Percentiles rank a stretch among this genome's conserved stretches.
These are phyloP conservation scores for Nicotiana benthamiana DNA, from an alignment of 257 asterid genomes.

Conservation along the genomic window DNA sequence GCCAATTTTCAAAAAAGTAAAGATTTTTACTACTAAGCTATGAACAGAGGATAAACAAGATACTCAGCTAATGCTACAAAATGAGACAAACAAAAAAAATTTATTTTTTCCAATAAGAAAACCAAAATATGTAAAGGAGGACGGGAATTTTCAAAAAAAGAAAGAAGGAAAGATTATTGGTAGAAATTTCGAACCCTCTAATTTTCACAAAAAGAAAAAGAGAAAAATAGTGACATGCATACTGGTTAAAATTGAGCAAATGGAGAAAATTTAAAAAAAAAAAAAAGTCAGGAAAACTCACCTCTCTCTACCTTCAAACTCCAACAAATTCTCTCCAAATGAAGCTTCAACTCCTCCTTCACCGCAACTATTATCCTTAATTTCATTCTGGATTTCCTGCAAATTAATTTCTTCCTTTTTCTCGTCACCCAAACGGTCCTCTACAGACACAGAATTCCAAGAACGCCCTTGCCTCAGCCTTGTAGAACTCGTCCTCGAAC, in stretches of 20 bases:
- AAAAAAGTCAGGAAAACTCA: not conserved
- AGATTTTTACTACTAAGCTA: not conserved
- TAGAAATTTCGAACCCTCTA: too few relatives aligned
- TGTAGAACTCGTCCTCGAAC: not conserved
- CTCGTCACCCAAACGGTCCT: not conserved
- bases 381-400: not conserved
- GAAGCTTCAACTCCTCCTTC: constrained; percentile 3
- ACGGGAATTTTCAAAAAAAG: too few relatives aligned
- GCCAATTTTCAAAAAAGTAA: not conserved
- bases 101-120: too few relatives aligned
- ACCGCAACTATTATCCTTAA: not conserved
- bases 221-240: not conserved
- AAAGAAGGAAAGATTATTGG: too few relatives aligned
- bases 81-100: not conserved
- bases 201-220: too few relatives aligned
- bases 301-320: constrained; percentile 24
- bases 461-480: not conserved
- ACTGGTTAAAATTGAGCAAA: not conserved
- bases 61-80: not conserved
- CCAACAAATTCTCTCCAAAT: constrained; percentile 26
- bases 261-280: not conserved
- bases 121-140: not conserved
- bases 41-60: not conserved
- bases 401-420: not conserved
- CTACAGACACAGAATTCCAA: not conserved